Evolutionary conservation across 2,329 filamentous ascomycete genomes (phyloP), one percentile per base, ranked within the genome.

Genomic region (Aspergillus quadrilineatus): DNA sequence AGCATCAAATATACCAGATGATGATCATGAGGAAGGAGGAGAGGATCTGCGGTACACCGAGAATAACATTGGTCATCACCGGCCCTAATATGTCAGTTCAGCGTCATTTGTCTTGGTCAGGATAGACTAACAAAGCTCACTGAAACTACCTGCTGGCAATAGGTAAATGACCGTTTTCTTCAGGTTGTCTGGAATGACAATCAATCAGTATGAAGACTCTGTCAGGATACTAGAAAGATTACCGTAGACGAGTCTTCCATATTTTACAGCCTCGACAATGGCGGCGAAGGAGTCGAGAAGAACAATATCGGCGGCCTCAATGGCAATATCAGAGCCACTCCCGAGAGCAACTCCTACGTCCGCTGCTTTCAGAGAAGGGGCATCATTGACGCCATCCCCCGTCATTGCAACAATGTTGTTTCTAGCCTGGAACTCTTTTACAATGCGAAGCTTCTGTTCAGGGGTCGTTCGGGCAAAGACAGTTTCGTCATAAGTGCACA

Each of bases 121-220:
- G n/a, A 15, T n/a, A 6, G 14, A 4, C 52, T 7, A 44, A 55
- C 86, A 83, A 71, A 92, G 88, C 68, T 92, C 89, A 51, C 83
- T 84, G 69, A 89, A 91, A n/a, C 79, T 84, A 2, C 89, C 88
- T 0, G 89, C 89, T 0, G 88, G 88, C 0, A 91, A 78, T 2
- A 91, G 77, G 66, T 91, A 91, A n/a, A 85, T 83, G 59, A 90
- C 84, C 0, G 84, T 87, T 79, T 92, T 92, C 70, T 89, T 89
- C 50, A 92, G 74, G 64, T 92, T 92, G 70, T 91, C 87, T 37
- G 58, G 4, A 7, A 12, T 45, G 22, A 6, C 14, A 36, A 44
- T 12, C 4, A 4, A 28, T 12, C 17, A 29, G 15, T 1, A 8
- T 44, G 4, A 14, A 22, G 26, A 6, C 5, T 28, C n/a, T 4